Base-by-base conservation (phyloP, 2,329 filamentous ascomycete genomes). In the Epichloe gansuensis region DNA sequence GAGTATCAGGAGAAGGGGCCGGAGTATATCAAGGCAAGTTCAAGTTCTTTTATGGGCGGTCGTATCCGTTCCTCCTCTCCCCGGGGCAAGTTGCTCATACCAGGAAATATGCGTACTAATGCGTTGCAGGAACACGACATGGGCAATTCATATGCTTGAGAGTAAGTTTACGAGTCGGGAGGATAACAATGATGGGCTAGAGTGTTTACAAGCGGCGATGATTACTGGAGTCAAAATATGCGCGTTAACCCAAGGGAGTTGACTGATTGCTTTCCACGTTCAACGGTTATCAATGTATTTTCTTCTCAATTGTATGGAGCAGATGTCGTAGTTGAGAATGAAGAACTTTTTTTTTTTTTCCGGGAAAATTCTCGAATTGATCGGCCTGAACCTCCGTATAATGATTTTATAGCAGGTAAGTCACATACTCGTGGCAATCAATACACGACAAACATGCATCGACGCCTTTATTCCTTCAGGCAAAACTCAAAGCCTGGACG, bases 1-100 rank as follows among this genome's bases (percentile, higher is more conserved):
- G 93, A 97, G 69, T 98, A 89, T 70, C 68, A 81, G 60, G 93
- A 98, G 74, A 96, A 95, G 75, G 93, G 93, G 1, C 76, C 82
- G 23, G 91, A 97, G 61, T 97, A 97, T 72, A 78, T 97, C 66
- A 95, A 95, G 81, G 90, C 80, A 61, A 56, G 75, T 65, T 41
- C 80, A 61, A 56, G 75, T 65, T 41, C 9, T 52, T 43, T 31
- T 17, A 3, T 31, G 31, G 31, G 31, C 31, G 31, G 9, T 31
- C 31, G 31, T 11, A 31, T 44, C 28, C 54, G n/a, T 37, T 13
- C 46, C 52, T 34, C 50, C 50, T 11, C 45, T 8, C 38, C 45
- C 8, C 11, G n/a, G 21, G 4, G n/a, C 11, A 21, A 15, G 4
- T n/a, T 11, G 0, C n/a, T 25, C 35, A n/a, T 15, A 5, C 25